A percentile compares a stretch with the other conserved stretches of the same genome.
Evolutionary conservation across 306 rosid genomes (phyloP).

Genomic region (Quercus agrifolia): DNA sequence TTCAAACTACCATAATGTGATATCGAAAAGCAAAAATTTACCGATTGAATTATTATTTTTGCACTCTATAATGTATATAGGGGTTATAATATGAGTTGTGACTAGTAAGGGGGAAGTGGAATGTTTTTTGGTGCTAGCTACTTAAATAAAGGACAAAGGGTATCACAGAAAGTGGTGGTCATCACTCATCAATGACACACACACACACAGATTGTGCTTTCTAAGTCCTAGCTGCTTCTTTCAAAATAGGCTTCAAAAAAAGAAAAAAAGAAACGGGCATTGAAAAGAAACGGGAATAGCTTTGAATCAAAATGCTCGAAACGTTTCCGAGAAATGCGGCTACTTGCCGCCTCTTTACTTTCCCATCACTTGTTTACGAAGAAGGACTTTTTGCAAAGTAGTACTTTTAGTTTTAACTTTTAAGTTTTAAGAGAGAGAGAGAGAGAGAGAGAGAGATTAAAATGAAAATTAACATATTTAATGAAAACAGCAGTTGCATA

Average conservation of each 20-base stretch:
- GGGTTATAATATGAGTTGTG: too few relatives aligned
- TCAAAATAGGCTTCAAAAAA: neutral
- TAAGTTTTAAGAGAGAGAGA: neutral
- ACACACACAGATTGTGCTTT: too few relatives aligned
- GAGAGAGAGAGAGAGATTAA: neutral
- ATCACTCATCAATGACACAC: neutral
- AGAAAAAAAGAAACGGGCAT: neutral
- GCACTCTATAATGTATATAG: too few relatives aligned
- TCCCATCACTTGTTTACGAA: slow-evolving; percentile 41
- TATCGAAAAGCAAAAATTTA: too few relatives aligned
- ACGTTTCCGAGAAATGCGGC: slow-evolving; percentile 90
- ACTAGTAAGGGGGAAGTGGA: too few relatives aligned
- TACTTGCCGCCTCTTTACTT: slow-evolving; percentile 85
- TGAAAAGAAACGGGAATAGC: neutral
- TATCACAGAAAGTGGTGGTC: neutral
- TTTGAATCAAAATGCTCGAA: slow-evolving; percentile 25
- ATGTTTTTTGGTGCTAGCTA: neutral
- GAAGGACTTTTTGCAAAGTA: neutral
- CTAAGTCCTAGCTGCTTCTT: neutral
- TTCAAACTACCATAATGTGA: too few relatives aligned
- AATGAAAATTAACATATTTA: neutral
- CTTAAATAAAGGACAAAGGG: neutral
- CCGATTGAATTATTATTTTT: too few relatives aligned
- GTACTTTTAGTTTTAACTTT: neutral
- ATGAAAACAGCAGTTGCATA: neutral